Evolutionary conservation across 805 yeast species (phyloP), one percentile per base, ranked within the genome.

Genomic region (Phaffomyces antillensis): DNA sequence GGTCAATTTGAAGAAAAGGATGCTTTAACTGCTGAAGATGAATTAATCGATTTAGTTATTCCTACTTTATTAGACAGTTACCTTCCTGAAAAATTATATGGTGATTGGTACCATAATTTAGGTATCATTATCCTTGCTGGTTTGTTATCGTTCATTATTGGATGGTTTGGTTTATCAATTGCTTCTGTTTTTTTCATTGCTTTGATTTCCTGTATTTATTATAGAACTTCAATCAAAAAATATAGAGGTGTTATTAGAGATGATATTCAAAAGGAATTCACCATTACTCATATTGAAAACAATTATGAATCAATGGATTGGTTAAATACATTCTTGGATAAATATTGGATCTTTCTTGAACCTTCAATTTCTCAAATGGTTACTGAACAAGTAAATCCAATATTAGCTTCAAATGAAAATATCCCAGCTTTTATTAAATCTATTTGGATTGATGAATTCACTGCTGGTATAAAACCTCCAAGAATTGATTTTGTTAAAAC

Each of bases 51-150:
- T 62, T 68, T 89, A 53, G 73, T 82, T 23, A 75, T 77, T 23
- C 80, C 88, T 18, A 86, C 97, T 0, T 57, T 85, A 32, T 68
- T 90, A 47, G 96, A 89, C 57, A 73, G 77, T 47, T 76, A 82
- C 56, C 66, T 93, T 43, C 95, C 95, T 8, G 83, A 86, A 26
- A 71, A 66, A 33, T 75, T 79, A 15, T 86, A 85, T 56, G 99
- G 99, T 43, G 98, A 93, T 60, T 93, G 99, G 99, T 93, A 83
- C 60, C 98, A 93, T 63, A 82, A 83, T 42, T 81, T 83, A n/a
- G 96, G 77, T 0, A 72, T 81, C 33, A 67, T 88, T 46, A 70
- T 84, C 28, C 61, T 75, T 20, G 88, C 84, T 7, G 89, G 85
- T 0, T 60, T 85, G 13, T 60, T 84, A 15, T 86, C 95, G 5